Evolutionary conservation across 2,329 filamentous ascomycete species (phyloP), one percentile per base, ranked within the genome.

Genomic region (Phaeosphaeria sp.): DNA sequence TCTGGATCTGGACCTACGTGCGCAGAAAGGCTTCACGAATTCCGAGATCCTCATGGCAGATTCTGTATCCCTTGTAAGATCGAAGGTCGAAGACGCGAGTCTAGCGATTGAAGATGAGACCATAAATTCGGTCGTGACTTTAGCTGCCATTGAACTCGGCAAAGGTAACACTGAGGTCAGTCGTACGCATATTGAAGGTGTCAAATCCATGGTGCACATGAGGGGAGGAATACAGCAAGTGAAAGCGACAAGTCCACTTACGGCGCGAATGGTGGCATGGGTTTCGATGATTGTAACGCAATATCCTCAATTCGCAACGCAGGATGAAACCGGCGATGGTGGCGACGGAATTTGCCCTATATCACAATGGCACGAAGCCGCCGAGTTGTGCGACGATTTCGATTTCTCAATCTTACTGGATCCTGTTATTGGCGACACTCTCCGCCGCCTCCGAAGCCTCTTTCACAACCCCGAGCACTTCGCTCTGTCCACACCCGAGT

Each of bases 11-110:
- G 85, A 87, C 63, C 58, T 83, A 11, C 64, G 77, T 13, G 83
- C 83, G 1, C 81, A 81, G 51, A 84, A 78, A 53, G 84, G 85
- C 0, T 87, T 87, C 55, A 77, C 75, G 11, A 77, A 76, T 3
- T 87, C 85, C 0, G 83, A 86, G 27, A 66, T 85, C 2, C 78
- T 87, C 30, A 87, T 87, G 85, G 76, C 75, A 1, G 85, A 87
- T 63, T 86, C 84, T 0, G 82, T 87, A 4, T 75, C 82, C 2
- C 60, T 87, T 17, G 72, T 87, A 2, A 73, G 85, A 39, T 78
- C 76, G 0, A 86, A 84, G 54, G 76, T 87, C 25, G 72, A 80
- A 25, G 75, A 85, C 59, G 60, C 74, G 0, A 75, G 77, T 0
- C 59, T 83, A 2, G 84, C 84, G 0, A 69, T 83, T 2, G 81